phyloP scores from a whole-genome alignment of 2,329 filamentous ascomycete species.

The Westerdykella sp. region DNA sequence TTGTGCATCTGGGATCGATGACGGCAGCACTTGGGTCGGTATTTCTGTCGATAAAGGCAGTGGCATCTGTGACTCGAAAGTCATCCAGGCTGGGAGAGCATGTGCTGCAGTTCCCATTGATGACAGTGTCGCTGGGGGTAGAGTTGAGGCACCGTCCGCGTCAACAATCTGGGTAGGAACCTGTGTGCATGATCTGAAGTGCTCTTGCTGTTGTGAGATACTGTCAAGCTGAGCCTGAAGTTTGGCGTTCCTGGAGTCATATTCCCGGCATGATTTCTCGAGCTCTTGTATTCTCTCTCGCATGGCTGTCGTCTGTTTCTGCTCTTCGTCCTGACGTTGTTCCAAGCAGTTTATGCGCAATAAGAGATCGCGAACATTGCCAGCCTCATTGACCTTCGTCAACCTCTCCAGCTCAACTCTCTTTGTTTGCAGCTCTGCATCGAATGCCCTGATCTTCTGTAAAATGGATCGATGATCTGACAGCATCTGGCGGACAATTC shows the following conservation, averaged over 20 bases:
- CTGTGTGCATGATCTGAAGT: not conserved
- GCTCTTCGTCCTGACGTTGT: conserved; percentile 2
- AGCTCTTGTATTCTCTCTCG: conserved; percentile 4
- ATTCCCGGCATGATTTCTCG: not conserved
- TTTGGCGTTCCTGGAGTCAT: conserved; percentile 1
- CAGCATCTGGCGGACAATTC: not conserved
- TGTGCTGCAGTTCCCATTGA: too few species aligned
- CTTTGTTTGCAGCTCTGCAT: conserved; percentile 2
- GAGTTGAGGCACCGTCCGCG: too few species aligned
- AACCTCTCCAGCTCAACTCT: conserved; percentile 2
- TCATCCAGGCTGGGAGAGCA: too few species aligned
- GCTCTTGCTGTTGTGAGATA: not conserved
- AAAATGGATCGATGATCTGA: not conserved
- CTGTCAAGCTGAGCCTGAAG: conserved; percentile 2
- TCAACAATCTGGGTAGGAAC: not conserved
- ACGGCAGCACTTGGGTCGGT: conserved; percentile 1
- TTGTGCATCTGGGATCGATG: not conserved
- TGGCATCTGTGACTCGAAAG: too few species aligned
- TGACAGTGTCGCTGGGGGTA: too few species aligned
- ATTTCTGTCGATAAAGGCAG: not conserved
- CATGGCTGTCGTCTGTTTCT: conserved; percentile 1
- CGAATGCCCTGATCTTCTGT: conserved; percentile 6
- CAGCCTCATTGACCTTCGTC: conserved; percentile 6
- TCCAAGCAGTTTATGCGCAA: conserved; percentile 10
- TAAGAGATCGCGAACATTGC: conserved; percentile 4